Evolutionary conservation across 2,329 filamentous ascomycete genomes (phyloP), one percentile per base, ranked within the genome.

Genomic region (Talaromyces sp.): DNA sequence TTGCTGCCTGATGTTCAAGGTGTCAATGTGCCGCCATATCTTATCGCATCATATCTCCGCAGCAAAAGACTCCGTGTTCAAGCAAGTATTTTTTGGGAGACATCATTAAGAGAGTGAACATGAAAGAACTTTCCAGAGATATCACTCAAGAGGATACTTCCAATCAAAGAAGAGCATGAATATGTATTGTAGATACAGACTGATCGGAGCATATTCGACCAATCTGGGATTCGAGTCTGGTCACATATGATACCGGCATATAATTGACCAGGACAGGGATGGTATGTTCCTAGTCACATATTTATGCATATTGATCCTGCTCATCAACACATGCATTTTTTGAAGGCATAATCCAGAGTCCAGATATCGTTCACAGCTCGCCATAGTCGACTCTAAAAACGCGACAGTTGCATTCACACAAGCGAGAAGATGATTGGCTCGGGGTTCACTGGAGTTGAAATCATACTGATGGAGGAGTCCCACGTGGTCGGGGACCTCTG

Each of bases 381-480:
- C 52, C 31, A 56, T 56, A 24, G n/a, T 13, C n/a, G 33, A 56
- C 7, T 24, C 19, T 8, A 13, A 37, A 19, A n/a, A 37, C 33
- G 31, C 31, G 10, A 56, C 16, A 19, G 6, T 56, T 56, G 31
- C 33, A 24, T 22, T 16, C 16, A 3, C 16, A 3, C 35, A 3
- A 27, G 31, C 45, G n/a, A 56, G 33, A 56, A 56, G 22, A 45
- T 60, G 62, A 64, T 64, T 64, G 62, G 62, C 45, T 64, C 62
- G 62, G 62, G 62, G 19, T 31, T 58, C 41, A 50, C 24, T 50
- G 47, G 24, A 14, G 13, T 31, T 33, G 24, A 11, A 4, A 7
- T 27, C 22, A 27, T 5, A 13, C 24, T 24, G 8, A 24, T 24
- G n/a, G 52, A 50, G 22, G 19, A n/a, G 33, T 45, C 48, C 56